Evolutionary conservation across 2,329 filamentous ascomycete genomes (phyloP).

Genomic region (Aulographum hederae): DNA sequence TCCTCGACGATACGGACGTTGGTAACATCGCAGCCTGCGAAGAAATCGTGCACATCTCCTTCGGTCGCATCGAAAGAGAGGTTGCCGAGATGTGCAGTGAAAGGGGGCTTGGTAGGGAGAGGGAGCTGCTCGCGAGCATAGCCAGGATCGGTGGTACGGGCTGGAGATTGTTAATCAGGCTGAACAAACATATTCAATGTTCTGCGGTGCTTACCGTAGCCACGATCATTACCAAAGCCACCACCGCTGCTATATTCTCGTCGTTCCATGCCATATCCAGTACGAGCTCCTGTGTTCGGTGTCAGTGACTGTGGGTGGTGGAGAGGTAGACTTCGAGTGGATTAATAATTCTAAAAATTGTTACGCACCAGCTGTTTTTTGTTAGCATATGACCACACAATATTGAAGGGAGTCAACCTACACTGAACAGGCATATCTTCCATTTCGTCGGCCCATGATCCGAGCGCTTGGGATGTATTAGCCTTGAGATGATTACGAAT

Average conservation of each 20-base stretch:
- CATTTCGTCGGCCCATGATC: conserved; percentile 98
- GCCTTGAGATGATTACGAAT: background rate
- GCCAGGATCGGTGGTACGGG: conserved; percentile 25
- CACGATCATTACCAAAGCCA: conserved; percentile 20
- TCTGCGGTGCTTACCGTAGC: conserved; percentile 19
- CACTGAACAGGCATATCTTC: conserved; percentile 63
- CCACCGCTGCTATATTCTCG: too few relatives aligned
- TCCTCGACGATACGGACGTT: conserved; percentile 96
- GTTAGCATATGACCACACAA: too few relatives aligned
- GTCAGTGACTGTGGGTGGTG: too few relatives aligned
- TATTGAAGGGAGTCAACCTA: too few relatives aligned
- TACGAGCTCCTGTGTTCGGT: too few relatives aligned
- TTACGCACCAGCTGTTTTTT: too few relatives aligned
- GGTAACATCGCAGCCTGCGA: conserved; percentile 65
- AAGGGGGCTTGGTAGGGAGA: conserved; percentile 82
- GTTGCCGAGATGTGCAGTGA: conserved; percentile 90
- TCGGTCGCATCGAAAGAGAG: conserved; percentile 85
- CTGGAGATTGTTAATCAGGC: too few relatives aligned
- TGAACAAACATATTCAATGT: background rate
- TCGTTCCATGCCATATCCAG: conserved; percentile 27
- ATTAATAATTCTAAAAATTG: too few relatives aligned
- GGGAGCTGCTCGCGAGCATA: conserved; percentile 58
- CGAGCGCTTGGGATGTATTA: conserved; percentile 36
- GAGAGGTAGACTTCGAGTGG: too few relatives aligned
- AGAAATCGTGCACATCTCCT: conserved; percentile 71